Percentiles rank a stretch among this genome's conserved stretches.
These are phyloP conservation scores for Pseudocercospora crystallina DNA, from an alignment of 2,329 filamentous ascomycete genomes.

Conservation along the genomic window DNA sequence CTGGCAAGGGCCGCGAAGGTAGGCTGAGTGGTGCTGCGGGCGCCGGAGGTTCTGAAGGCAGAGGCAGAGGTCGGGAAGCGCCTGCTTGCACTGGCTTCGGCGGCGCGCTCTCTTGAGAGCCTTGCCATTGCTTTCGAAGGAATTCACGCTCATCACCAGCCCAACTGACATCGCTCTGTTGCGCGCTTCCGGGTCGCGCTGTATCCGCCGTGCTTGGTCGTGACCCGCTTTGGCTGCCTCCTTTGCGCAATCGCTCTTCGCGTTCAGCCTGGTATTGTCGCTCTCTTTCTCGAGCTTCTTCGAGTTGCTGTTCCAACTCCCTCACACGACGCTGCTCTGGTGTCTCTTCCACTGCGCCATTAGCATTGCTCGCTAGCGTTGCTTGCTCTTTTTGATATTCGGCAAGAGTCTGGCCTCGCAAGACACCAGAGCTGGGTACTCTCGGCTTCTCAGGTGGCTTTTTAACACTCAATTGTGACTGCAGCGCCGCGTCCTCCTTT, in stretches of 20 bases:
- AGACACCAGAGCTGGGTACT: conserved; percentile 47
- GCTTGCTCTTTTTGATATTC: conserved; percentile 76
- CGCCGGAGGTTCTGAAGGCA: conserved; percentile 6
- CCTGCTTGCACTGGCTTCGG: conserved; percentile 39
- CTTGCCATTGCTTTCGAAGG: conserved; percentile 58
- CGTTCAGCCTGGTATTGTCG: conserved; percentile 62
- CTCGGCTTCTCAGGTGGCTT: conserved; percentile 59
- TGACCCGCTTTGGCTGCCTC: conserved; percentile 34
- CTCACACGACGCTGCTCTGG: conserved; percentile 68
- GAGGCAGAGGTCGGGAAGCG: conserved; percentile 34
- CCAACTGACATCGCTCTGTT: conserved; percentile 62
- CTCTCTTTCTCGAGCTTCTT: conserved; percentile 67
- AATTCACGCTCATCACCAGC: conserved; percentile 66
- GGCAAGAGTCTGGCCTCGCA: conserved; percentile 81
- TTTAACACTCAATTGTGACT: conserved; percentile 63
- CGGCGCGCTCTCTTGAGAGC: conserved; percentile 30
- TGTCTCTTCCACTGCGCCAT: conserved; percentile 35
- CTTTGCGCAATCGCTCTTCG: conserved; percentile 49
- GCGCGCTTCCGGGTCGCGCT: conserved; percentile 33
- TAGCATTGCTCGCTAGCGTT: conserved; percentile 37
- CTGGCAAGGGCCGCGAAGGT: conserved; percentile 26
- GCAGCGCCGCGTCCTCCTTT: conserved; percentile 71
- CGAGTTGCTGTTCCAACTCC: conserved; percentile 74
- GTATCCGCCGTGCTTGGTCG: conserved; percentile 34
- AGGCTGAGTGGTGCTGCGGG: conserved; percentile 17